Conservation (phyloP, 306 rosid genomes). For the Trifolium repens region DNA sequence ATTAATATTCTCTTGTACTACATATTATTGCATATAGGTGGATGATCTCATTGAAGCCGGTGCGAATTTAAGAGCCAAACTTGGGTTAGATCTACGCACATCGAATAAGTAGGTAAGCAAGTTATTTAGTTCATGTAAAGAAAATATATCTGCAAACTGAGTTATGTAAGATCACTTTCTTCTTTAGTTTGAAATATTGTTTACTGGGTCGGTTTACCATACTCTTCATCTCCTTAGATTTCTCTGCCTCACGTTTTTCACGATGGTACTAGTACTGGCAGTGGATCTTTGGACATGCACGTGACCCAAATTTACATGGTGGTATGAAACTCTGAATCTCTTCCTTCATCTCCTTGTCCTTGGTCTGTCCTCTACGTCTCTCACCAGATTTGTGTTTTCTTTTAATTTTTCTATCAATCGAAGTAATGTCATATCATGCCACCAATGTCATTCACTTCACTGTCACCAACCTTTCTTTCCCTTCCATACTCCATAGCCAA, state of each 20-base stretch:
- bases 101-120: slow-evolving; percentile 52
- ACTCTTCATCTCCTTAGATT: too few relatives aligned
- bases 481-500: neutral
- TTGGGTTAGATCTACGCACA: slow-evolving; percentile 61
- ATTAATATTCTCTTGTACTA: slow-evolving; percentile 14
- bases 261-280: neutral
- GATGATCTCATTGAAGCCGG: slow-evolving; percentile 73
- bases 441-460: neutral
- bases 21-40: slow-evolving; percentile 53
- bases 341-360: neutral
- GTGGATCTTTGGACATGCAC: neutral
- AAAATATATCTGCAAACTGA: slow-evolving; percentile 25
- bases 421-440: neutral
- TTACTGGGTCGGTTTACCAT: neutral
- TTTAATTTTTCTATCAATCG: too few relatives aligned
- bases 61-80: slow-evolving; percentile 65
- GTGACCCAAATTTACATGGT: neutral
- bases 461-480: neutral
- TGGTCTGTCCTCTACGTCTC: neutral
- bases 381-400: neutral
- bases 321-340: neutral
- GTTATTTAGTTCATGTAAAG: neutral
- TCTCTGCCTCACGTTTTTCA: too few relatives aligned
- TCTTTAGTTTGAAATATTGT: slow-evolving; percentile 16
- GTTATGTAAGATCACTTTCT: slow-evolving; percentile 7